Evolutionary conservation across 2,329 filamentous ascomycete species (phyloP).

Genomic region (Thermomyces lanuginosus): DNA sequence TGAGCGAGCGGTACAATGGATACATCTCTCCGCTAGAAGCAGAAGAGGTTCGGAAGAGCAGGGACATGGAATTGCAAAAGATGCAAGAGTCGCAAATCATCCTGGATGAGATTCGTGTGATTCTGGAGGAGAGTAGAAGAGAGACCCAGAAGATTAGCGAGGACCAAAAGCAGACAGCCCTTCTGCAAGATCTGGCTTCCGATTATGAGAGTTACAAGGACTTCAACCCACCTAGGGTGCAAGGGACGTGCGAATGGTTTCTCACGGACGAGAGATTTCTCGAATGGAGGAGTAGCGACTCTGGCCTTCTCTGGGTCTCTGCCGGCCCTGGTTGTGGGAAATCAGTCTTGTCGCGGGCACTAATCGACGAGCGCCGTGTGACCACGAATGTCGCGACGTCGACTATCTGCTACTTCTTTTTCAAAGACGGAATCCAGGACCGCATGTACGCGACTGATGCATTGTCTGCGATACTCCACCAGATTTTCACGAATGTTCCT

Average conservation of each 20-base stretch:
- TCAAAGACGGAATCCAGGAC: slow-evolving; percentile 15
- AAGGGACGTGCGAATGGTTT: slow-evolving; percentile 22
- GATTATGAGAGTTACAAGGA: slow-evolving; percentile 16
- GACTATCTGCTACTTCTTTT: slow-evolving; percentile 22
- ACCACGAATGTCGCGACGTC: slow-evolving; percentile 10
- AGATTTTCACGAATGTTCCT: background rate
- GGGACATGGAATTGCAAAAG: background rate
- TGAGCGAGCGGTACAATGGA: background rate
- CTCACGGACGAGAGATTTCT: slow-evolving; percentile 12
- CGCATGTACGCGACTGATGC: slow-evolving; percentile 7
- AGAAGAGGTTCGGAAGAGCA: background rate
- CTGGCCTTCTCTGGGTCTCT: slow-evolving; percentile 17
- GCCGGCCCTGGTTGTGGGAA: slow-evolving; percentile 21
- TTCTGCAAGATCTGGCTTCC: slow-evolving; percentile 3
- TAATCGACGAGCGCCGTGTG: slow-evolving; percentile 15
- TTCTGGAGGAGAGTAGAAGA: too few species aligned
- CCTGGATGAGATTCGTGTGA: too few species aligned
- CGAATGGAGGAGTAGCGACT: slow-evolving; percentile 11
- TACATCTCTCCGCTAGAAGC: background rate
- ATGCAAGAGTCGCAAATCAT: background rate
- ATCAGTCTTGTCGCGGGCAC: slow-evolving; percentile 14
- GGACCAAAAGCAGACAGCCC: background rate
- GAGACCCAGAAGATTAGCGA: background rate
- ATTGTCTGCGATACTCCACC: slow-evolving; percentile 3
- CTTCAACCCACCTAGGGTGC: slow-evolving; percentile 12